A percentile compares a stretch with the other conserved stretches of the same genome.
phyloP scores from a whole-genome alignment of 441 rosid species.

The Arabidopsis hybrid region DNA sequence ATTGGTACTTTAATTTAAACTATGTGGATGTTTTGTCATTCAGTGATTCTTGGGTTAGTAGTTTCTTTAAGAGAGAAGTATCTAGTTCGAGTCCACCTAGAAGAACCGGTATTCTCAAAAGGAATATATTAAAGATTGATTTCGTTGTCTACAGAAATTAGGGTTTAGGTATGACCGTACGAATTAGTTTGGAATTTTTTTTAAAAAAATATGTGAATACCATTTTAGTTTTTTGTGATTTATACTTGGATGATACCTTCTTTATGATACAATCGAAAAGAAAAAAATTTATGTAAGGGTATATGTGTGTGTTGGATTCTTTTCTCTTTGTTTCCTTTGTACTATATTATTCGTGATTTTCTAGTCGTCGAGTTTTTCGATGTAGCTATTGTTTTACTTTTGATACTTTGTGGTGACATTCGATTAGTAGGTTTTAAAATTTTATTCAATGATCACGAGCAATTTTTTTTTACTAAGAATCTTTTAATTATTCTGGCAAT shows the following conservation, averaged over 20 bases:
- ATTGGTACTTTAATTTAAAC: neutral
- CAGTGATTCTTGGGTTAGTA: too few relatives aligned
- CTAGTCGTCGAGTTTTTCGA: neutral
- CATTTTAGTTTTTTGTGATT: neutral
- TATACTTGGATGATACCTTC: neutral
- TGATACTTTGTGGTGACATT: constrained; percentile 5
- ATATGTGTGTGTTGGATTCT: neutral
- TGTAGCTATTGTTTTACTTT: constrained; percentile 9
- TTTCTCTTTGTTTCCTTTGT: neutral
- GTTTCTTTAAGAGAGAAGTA: too few relatives aligned
- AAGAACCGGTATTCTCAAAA: too few relatives aligned
- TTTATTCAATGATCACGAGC: constrained; percentile 1
- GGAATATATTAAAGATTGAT: too few relatives aligned
- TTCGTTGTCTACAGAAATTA: too few relatives aligned
- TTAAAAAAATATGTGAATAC: too few relatives aligned
- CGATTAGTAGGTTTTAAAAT: neutral
- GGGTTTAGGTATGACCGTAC: too few relatives aligned
- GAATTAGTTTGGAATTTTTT: too few relatives aligned
- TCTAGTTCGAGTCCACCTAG: too few relatives aligned
- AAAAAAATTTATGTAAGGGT: neutral
- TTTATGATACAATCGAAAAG: neutral
- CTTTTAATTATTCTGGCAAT: constrained; percentile 6
- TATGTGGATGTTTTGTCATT: neutral
- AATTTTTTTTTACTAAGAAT: neutral
- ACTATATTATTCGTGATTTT: neutral